Conservation (phyloP, 2,329 filamentous ascomycete species). For the Ascocoryne sarcoides region DNA sequence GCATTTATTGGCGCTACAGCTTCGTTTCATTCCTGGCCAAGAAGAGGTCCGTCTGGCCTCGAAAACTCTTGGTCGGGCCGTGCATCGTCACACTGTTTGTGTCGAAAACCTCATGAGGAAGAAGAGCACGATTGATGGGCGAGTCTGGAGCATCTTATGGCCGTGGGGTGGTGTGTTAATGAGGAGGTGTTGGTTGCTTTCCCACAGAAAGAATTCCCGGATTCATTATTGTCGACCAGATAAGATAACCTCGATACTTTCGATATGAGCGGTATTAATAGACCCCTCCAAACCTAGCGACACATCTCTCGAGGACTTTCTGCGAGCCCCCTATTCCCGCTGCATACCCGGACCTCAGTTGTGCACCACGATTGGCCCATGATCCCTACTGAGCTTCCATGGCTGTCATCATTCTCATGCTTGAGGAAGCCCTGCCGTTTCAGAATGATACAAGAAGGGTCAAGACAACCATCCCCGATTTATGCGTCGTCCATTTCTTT, state of each 20-base stretch:
- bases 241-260: no score
- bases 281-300: no score
- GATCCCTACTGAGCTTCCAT: no score
- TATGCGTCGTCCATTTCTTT: constrained; percentile 12
- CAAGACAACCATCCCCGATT: constrained; percentile 12
- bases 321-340: no score
- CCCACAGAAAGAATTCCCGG: no score
- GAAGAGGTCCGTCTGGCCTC: neutral
- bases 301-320: no score
- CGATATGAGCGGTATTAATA: no score
- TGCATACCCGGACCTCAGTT: no score
- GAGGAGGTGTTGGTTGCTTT: neutral
- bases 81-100: neutral
- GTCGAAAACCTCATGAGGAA: neutral
- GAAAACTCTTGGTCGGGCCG: neutral
- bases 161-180: no score
- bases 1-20: neutral
- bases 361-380: no score
- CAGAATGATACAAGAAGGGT: constrained; percentile 17
- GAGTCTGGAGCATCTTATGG: neutral
- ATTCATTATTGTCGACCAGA: no score
- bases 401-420: no score
- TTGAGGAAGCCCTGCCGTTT: constrained; percentile 9
- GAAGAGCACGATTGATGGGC: neutral
- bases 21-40: neutral